Evolutionary conservation across 1,284 basidiomycete genomes (phyloP).

Genomic region (Neonothopanus nambi): DNA sequence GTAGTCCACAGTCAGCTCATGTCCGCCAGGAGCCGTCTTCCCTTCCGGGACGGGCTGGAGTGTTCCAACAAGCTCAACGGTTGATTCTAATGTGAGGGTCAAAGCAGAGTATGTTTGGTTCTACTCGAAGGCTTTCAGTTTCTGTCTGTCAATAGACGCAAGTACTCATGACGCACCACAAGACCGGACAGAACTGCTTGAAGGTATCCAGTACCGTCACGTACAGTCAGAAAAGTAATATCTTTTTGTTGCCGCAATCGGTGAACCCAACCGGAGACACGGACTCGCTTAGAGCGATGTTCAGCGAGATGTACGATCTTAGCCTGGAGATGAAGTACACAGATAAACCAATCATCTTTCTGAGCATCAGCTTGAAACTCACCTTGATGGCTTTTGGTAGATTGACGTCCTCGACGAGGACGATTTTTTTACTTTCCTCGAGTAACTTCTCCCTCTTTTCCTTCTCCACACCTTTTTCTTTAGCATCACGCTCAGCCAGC

Average conservation of each 20-base stretch:
- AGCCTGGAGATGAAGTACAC: slow-evolving; percentile 45
- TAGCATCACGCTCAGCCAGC: slow-evolving; percentile 69
- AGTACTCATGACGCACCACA: slow-evolving; percentile 58
- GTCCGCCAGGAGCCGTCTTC: slow-evolving; percentile 93
- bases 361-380: slow-evolving; percentile 16
- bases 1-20: slow-evolving; percentile 94
- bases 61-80: slow-evolving; percentile 87
- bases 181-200: slow-evolving; percentile 88
- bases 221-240: slow-evolving; percentile 90
- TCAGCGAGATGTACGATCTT: slow-evolving; percentile 75
- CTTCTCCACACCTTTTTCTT: slow-evolving; percentile 68
- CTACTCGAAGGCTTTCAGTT: slow-evolving; percentile 40
- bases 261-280: slow-evolving; percentile 97
- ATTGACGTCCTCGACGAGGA: slow-evolving; percentile 74
- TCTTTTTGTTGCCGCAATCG: slow-evolving; percentile 91
- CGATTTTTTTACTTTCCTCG: slow-evolving; percentile 89
- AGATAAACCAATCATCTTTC: background rate
- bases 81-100: slow-evolving; percentile 91
- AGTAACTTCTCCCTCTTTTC: slow-evolving; percentile 74
- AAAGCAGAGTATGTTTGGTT: slow-evolving; percentile 92
- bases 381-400: slow-evolving; percentile 72
- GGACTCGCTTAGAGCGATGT: slow-evolving; percentile 74
- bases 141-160: background rate
- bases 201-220: slow-evolving; percentile 97
- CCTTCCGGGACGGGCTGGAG: slow-evolving; percentile 91